phyloP scores from a whole-genome alignment of 176 grass and related monocot genomes.

The Raddia distichophylla region DNA sequence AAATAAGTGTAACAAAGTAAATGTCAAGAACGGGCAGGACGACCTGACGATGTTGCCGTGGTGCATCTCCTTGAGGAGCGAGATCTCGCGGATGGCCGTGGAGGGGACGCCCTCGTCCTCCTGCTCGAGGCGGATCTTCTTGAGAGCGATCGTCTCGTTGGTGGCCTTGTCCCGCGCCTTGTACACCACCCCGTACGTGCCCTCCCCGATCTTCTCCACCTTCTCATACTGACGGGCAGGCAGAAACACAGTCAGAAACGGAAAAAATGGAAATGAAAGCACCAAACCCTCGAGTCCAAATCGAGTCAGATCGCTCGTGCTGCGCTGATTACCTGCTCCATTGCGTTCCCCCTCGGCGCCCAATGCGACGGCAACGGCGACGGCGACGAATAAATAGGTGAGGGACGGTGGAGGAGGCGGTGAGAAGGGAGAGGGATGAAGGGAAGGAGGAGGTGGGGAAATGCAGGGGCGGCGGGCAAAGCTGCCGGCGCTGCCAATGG shows the following conservation, averaged over 20 bases:
- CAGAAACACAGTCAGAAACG: neutral
- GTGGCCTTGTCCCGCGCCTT: conserved; percentile 72
- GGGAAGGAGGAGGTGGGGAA: conserved; percentile 42
- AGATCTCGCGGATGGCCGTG: conserved; percentile 97
- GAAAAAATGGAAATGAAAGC: neutral
- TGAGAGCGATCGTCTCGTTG: conserved; percentile 94
- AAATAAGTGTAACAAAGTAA: neutral
- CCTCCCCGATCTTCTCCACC: conserved; percentile 94
- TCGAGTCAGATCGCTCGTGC: neutral
- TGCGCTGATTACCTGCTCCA: conserved; percentile 78
- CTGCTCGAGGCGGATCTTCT: conserved; percentile 97
- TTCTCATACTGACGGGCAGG: conserved; percentile 77
- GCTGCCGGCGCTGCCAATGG: conserved; percentile 50
- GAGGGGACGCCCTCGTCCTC: conserved; percentile 94
- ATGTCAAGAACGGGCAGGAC: conserved; percentile 3
- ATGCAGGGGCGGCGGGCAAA: conserved; percentile 30
- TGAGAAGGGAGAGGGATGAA: neutral
- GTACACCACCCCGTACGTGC: conserved; percentile 98
- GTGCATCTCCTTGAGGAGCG: conserved; percentile 96
- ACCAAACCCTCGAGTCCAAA: neutral
- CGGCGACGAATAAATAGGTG: neutral
- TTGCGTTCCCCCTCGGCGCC: conserved; percentile 23
- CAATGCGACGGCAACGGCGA: conserved; percentile 28
- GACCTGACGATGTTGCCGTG: conserved; percentile 89
- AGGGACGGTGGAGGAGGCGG: neutral